Evolutionary conservation across 129 eudicot species (phyloP).

Genomic region (Rutidosis leptorrhynchoides): DNA sequence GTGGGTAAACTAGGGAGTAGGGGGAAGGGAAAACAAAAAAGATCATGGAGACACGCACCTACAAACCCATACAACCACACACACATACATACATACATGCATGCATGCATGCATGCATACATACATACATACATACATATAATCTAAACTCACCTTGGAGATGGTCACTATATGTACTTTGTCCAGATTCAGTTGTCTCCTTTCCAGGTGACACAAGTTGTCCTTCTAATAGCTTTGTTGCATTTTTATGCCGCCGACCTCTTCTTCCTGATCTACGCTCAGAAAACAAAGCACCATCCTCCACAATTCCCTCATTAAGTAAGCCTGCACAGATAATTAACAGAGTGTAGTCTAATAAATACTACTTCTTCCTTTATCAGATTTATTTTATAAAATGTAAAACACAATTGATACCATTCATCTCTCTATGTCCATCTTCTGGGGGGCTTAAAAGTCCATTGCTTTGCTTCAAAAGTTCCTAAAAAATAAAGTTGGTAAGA

Average conservation of each 20-base stretch:
- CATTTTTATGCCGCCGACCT: slow-evolving; percentile 53
- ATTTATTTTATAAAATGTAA: neutral
- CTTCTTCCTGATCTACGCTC: slow-evolving; percentile 62
- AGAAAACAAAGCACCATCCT: slow-evolving; percentile 39
- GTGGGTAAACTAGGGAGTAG: neutral
- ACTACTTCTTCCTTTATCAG: slow-evolving; percentile 4
- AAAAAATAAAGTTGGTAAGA: slow-evolving; percentile 18
- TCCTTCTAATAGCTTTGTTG: slow-evolving; percentile 47
- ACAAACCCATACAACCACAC: neutral
- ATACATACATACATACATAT: neutral
- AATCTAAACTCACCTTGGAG: slow-evolving; percentile 34
- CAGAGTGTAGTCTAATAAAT: slow-evolving; percentile 8
- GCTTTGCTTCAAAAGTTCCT: slow-evolving; percentile 42
- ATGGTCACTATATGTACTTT: slow-evolving; percentile 22
- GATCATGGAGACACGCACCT: neutral
- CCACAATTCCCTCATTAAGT: slow-evolving; percentile 32
- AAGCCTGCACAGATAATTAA: slow-evolving; percentile 35
- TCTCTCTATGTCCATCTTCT: slow-evolving; percentile 41
- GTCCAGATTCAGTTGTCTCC: slow-evolving; percentile 48
- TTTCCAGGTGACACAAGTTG: slow-evolving; percentile 45
- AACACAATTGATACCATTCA: slow-evolving; percentile 29
- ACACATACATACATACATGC: neutral
- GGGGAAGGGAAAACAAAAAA: slow-evolving; percentile 1
- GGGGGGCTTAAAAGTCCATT: slow-evolving; percentile 35
- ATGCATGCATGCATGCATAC: neutral